Base-by-base conservation (phyloP, 2,329 filamentous ascomycete species). In the Dendrostoma leiphaemia region DNA sequence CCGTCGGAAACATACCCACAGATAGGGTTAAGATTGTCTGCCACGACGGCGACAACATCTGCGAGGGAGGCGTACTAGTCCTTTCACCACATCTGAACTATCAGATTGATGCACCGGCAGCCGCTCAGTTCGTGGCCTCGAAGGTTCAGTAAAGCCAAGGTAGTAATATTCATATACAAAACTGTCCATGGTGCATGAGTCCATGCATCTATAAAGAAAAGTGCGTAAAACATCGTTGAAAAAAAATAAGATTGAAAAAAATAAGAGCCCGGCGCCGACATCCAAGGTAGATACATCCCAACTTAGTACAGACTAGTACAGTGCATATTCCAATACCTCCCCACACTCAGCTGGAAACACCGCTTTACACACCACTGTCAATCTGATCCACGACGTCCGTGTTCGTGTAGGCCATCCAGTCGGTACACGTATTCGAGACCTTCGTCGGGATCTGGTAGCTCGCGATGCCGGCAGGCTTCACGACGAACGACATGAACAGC, bases 401-500 rank as follows among this genome's bases (percentile, higher is more conserved):
- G 15, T 67, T 62, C 4, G 79, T 80, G 71, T 75, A 84, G 6
- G 62, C 60, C 8, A 66, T 69, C 82, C 82, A 83, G 54, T 80
- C 71, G 29, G 70, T 63, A 58, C 78, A 83, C n/a, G 78, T 81
- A 64, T 84, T 71, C 29, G 71, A 69, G 56, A 82, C 74, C 6
- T 75, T 70, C 31, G 65, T 64, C 0, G 81, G 80, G 24, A 84
- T 71, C 17, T 60, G 59, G 60, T 75, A 61, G 43, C 67, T 58
- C 51, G 68, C 61, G 40, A 75, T 64, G 51, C 76, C 65, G 2
- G 75, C 70, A 60, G 61, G 71, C 53, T 68, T 62, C 1, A 74
- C 75, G 5, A 84, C 66, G 56, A 84, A 77, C 62, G 81, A 76
- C 29, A 77, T 61, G 10, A 80, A 70, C 46, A 84, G 72, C 4